Evolutionary conservation across 2,329 filamentous ascomycete genomes (phyloP).

Genomic region (Penicillium sp.): DNA sequence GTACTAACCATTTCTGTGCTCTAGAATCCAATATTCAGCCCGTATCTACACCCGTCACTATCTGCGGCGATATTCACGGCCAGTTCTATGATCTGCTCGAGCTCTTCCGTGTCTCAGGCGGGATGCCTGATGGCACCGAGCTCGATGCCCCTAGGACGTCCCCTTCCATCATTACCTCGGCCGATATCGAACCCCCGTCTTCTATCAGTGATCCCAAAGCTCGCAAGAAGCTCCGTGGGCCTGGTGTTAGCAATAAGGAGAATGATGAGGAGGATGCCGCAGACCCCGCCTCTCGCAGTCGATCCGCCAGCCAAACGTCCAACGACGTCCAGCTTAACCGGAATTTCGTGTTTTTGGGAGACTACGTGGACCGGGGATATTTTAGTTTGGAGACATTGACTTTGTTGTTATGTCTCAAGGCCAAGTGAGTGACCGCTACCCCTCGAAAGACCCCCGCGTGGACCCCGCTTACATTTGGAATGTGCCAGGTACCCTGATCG

Average conservation of each 20-base stretch:
- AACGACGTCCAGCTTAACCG: slow-evolving; percentile 49
- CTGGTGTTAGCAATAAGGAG: slow-evolving; percentile 19
- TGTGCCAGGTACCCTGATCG: slow-evolving; percentile 59
- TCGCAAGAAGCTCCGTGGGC: slow-evolving; percentile 70
- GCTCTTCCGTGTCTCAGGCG: slow-evolving; percentile 91
- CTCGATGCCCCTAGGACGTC: slow-evolving; percentile 62
- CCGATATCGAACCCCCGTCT: slow-evolving; percentile 84
- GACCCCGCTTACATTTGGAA: slow-evolving; percentile 3
- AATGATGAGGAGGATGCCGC: slow-evolving; percentile 30
- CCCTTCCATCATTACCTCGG: slow-evolving; percentile 74
- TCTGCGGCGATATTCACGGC: slow-evolving; percentile 97
- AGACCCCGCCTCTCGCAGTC: slow-evolving; percentile 19
- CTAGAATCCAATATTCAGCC: slow-evolving; percentile 97
- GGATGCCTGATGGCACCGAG: slow-evolving; percentile 82
- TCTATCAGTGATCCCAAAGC: slow-evolving; percentile 83
- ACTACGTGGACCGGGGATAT: slow-evolving; percentile 69
- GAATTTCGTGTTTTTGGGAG: slow-evolving; percentile 67
- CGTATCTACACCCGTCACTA: slow-evolving; percentile 91
- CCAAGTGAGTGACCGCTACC: slow-evolving; percentile 49
- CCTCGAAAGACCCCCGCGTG: background rate
- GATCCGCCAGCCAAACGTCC: slow-evolving; percentile 28
- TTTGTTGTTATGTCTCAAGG: slow-evolving; percentile 65
- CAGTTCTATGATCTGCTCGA: slow-evolving; percentile 98
- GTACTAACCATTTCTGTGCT: slow-evolving; percentile 11
- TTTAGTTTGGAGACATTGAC: slow-evolving; percentile 70